A percentile compares a stretch with the other conserved stretches of the same genome.
phyloP scores from a whole-genome alignment of 2,329 filamentous ascomycete species.

The Ceratocystis diversiconidia region DNA sequence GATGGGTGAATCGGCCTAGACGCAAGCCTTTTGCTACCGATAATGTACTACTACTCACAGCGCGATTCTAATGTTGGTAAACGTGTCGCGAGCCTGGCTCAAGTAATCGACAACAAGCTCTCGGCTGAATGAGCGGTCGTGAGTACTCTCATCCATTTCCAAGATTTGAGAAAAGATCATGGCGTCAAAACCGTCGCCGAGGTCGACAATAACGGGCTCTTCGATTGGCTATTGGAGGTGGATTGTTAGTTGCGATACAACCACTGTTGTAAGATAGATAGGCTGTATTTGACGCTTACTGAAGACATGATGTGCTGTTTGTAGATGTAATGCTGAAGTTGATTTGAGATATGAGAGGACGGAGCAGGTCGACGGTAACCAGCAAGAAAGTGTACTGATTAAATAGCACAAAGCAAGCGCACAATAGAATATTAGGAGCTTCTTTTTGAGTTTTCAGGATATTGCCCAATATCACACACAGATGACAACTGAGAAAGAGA shows the following conservation, averaged over 20 bases:
- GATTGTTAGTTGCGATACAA: neutral
- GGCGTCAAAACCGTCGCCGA: constrained; percentile 64
- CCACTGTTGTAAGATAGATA: neutral
- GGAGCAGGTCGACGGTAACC: neutral
- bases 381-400: neutral
- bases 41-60: constrained; percentile 49
- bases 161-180: constrained; percentile 85
- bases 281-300: neutral
- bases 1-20: neutral
- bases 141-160: constrained; percentile 91
- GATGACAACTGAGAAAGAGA: neutral
- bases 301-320: constrained; percentile 7
- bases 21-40: neutral
- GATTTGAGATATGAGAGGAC: neutral
- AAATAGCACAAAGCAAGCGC: neutral
- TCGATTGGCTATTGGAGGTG: constrained; percentile 29
- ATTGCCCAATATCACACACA: neutral
- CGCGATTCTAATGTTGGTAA: constrained; percentile 65
- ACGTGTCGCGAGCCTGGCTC: constrained; percentile 75
- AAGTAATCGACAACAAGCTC: constrained; percentile 89
- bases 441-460: neutral
- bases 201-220: constrained; percentile 36
- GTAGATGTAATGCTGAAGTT: neutral
- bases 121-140: constrained; percentile 72
- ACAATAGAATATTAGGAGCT: neutral